Conservation (phyloP, 2,329 filamentous ascomycete species). For the Ophiostoma australiae region DNA sequence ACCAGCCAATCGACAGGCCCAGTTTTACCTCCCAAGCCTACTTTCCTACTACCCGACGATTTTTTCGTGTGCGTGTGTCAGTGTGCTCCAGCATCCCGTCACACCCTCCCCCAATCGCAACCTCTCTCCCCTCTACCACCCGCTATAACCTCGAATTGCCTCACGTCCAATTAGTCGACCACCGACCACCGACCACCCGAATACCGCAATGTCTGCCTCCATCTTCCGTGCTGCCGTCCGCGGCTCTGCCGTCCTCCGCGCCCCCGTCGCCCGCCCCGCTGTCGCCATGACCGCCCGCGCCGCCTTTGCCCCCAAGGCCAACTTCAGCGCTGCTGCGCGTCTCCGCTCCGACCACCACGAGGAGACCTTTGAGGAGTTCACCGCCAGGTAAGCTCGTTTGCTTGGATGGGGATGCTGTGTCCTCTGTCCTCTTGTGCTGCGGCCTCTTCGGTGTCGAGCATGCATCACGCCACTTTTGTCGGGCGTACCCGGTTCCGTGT, state of each 20-base stretch:
- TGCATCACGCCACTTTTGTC: background rate
- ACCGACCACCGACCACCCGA: background rate
- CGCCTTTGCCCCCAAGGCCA: conserved; percentile 47
- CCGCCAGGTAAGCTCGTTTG: conserved; percentile 68
- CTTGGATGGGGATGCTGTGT: background rate
- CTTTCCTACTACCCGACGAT: conserved; percentile 18
- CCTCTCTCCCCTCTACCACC: conserved; percentile 20
- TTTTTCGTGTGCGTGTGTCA: conserved; percentile 19
- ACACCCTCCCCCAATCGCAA: conserved; percentile 15
- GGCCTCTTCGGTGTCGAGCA: background rate
- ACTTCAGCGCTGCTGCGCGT: conserved; percentile 60
- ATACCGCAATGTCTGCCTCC: conserved; percentile 46
- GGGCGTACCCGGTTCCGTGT: background rate
- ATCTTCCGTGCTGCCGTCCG: conserved; percentile 69
- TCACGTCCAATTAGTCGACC: conserved; percentile 3
- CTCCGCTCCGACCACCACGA: conserved; percentile 67
- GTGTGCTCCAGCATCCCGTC: conserved; percentile 18
- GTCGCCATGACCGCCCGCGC: conserved; percentile 50
- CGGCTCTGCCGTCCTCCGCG: conserved; percentile 59
- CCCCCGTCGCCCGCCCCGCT: conserved; percentile 47
- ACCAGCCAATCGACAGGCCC: conserved; percentile 19
- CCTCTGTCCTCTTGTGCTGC: background rate
- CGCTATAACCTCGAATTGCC: background rate
- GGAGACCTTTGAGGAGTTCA: conserved; percentile 99
- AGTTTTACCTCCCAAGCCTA: conserved; percentile 7